Evolutionary conservation across 2,329 filamentous ascomycete genomes (phyloP), one percentile per base, ranked within the genome.

Genomic region (Eurotiales sp.): DNA sequence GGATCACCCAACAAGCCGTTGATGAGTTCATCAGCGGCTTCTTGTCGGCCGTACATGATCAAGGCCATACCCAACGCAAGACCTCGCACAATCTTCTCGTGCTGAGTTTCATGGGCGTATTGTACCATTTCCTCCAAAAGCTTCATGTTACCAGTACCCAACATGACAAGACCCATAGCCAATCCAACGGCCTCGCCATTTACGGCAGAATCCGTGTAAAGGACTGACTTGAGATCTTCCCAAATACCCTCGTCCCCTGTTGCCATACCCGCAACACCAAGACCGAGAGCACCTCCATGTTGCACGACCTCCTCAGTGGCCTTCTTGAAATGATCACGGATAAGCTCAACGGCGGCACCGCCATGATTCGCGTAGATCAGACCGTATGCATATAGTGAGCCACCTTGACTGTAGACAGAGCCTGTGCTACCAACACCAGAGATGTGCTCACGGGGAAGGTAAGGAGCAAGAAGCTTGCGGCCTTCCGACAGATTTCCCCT

Each of bases 11-110:
- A 80, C 2, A 99, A 84, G 43, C 89, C 90, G 65, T 95, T 92
- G 59, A 99, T 95, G 61, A 97, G 82, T 64, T 93, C 88, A 70
- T 99, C 93, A 11, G 93, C 93, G 57, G 87, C 87, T 71, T 99
- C 93, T 72, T 97, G 91, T 54, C 90, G 87, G 43, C 87, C 90
- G 62, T 93, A 99, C 92, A 97, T 97, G 75, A 99, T 96, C 54
- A 99, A 78, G 10, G 93, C 90, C 90, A 99, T 97, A 53, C 93
- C 93, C 59, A 99, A 82, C 27, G 93, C 92, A 54, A 96, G 83
- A 66, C 93, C 93, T 45, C 93, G 90, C 21, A 99, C 90, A 64
- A 95, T 97, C 81, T 99, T 99, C 77, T 99, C 93, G 73, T 99
- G 93, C 56, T 95, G 92, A 1, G 93, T 99, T 60, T 99, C 93